A percentile compares a stretch with the other conserved stretches of the same genome.
Conservation (phyloP, 257 asterid species). For the Primulina eburnea region DNA sequence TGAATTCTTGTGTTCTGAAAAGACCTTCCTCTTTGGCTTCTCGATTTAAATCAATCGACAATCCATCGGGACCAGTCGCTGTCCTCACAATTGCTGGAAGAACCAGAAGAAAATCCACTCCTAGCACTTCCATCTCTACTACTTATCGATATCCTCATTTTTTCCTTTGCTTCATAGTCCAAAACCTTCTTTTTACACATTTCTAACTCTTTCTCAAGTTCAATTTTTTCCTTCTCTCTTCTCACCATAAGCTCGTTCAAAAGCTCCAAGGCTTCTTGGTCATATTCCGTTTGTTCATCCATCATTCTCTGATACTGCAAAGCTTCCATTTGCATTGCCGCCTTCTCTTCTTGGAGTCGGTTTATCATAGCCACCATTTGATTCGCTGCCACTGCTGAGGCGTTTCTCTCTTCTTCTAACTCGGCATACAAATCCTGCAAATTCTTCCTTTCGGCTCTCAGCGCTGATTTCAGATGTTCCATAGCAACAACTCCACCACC, state of each 20-base stretch:
- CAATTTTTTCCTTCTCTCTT: conserved; percentile 88
- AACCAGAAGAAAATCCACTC: conserved; percentile 70
- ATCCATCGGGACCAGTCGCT: conserved; percentile 50
- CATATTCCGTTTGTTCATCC: conserved; percentile 98
- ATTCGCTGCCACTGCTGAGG: conserved; percentile 92
- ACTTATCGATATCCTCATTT: conserved; percentile 42
- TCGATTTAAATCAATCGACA: conserved; percentile 69
- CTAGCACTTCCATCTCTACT: conserved; percentile 58
- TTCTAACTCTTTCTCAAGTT: conserved; percentile 67
- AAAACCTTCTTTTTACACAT: conserved; percentile 55
- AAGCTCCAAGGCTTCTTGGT: conserved; percentile 96
- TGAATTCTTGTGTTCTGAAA: conserved; percentile 35
- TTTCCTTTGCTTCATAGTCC: conserved; percentile 67
- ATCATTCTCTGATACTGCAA: conserved; percentile 98
- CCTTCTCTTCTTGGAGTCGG: conserved; percentile 94
- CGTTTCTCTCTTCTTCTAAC: conserved; percentile 89
- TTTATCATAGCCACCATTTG: conserved; percentile 99
- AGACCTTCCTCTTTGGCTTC: conserved; percentile 58
- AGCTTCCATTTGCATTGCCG: conserved; percentile 98
- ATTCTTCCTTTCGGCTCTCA: conserved; percentile 71
- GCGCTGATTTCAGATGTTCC: conserved; percentile 60
- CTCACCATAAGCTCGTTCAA: conserved; percentile 87
- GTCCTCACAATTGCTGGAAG: conserved; percentile 80
- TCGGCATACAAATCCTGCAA: conserved; percentile 67
- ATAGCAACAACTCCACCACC: conserved; percentile 55